phyloP scores from a whole-genome alignment of 805 yeast species.

The Tetrapisispora nanseiensis region DNA sequence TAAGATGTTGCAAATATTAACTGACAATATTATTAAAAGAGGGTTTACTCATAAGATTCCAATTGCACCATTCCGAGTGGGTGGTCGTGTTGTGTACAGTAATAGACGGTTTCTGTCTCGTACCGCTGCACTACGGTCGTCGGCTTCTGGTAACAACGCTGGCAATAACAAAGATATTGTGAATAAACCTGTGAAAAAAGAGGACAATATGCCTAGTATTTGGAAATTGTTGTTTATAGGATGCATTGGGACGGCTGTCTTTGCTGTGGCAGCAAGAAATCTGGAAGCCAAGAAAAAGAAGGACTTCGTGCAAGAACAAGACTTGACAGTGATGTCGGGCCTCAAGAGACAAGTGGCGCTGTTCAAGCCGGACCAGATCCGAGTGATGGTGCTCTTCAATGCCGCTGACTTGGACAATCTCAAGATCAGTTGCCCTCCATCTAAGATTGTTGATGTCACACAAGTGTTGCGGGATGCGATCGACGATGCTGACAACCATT shows the following conservation, averaged over 20 bases:
- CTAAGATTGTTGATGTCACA: conserved; percentile 27
- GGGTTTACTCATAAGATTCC: too few relatives aligned
- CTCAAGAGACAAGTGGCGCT: conserved; percentile 41
- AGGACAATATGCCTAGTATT: conserved; percentile 11
- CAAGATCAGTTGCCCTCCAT: too few relatives aligned
- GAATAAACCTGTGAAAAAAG: too few relatives aligned
- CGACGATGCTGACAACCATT: conserved; percentile 35
- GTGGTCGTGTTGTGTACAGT: too few relatives aligned
- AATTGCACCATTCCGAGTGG: too few relatives aligned
- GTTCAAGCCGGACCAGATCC: conserved; percentile 34
- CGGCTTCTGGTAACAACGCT: too few relatives aligned
- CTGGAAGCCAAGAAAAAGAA: conserved; percentile 27
- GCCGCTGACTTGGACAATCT: neutral
- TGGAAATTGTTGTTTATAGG: conserved; percentile 35
- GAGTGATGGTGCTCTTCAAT: conserved; percentile 24
- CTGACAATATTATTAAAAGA: too few relatives aligned
- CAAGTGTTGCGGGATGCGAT: conserved; percentile 40
- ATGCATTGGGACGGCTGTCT: conserved; percentile 36
- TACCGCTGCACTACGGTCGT: too few relatives aligned
- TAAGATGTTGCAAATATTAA: too few relatives aligned
- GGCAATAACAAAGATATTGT: too few relatives aligned
- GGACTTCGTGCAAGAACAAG: conserved; percentile 27
- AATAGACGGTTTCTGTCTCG: too few relatives aligned
- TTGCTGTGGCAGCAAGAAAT: conserved; percentile 32
- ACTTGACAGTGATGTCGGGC: conserved; percentile 33